Evolutionary conservation across 169 alveolate genomes (phyloP), one percentile per base, ranked within the genome.

Genomic region (Cryptosporidium meleagridis): DNA sequence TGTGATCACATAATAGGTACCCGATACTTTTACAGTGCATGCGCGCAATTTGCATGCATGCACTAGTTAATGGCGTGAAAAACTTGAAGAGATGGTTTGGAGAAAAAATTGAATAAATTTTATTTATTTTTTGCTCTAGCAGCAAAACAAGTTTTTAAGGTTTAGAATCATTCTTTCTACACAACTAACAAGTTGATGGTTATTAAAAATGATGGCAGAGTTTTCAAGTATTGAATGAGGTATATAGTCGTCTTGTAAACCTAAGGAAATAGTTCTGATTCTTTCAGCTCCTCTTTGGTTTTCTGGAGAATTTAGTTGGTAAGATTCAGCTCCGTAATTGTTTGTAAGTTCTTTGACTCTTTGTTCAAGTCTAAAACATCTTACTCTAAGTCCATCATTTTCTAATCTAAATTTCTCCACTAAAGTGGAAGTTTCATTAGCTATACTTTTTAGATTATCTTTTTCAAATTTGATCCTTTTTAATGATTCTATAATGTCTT

Each of bases 331-430:
- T 16, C 69, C 75, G 33, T 80, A 80, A 33, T 80, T 80, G 35
- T 80, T 65, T 21, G 89, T 80, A 14, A 80, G 51, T 80, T 80
- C 80, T 41, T 80, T 80, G 16, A 80, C 89, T 31, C 89, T 59
- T 80, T 80, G 89, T 59, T 80, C 89, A 10, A 80, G 70, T 21
- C 75, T n/a, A 37, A 80, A 80, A n/a, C 89, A 80, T 62, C 89
- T 59, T 14, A 80, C 68, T 33, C 68, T 80, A 23, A 80, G 75
- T 3, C 89, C 75, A 44, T 80, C 89, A 65, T 80, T 80, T 59
- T 80, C 89, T 37, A 80, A 3, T 41, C 53, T 80, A 35, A 62
- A 80, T 21, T 80, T 80, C 67, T 80, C 89, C 75, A 80, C 31
- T 23, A 80, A 65, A 39, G 58, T 62, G 35, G 89, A 41, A 2